These are phyloP conservation scores for Aspergillus homomorphus DNA, from an alignment of 495 filamentous ascomycete species.

Conservation along the genomic window DNA sequence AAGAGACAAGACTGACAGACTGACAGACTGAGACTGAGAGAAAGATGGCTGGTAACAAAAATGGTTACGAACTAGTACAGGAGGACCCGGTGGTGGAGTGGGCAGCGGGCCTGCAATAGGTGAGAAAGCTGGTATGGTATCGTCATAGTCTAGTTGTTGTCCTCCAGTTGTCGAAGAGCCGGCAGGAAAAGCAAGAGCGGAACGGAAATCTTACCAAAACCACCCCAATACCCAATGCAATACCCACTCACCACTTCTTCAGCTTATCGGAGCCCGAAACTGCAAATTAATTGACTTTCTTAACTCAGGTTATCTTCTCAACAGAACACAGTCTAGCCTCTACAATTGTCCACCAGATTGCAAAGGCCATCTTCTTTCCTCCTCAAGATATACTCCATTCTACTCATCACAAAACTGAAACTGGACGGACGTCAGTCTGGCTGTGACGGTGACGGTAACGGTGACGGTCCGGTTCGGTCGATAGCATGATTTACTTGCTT, in stretches of 20 bases:
- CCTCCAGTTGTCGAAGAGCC: too few species aligned
- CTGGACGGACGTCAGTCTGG: not conserved
- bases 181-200: constrained; percentile 5
- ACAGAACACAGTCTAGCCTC: not conserved
- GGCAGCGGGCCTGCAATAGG: not conserved
- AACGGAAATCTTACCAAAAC: constrained; percentile 1
- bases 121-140: not conserved
- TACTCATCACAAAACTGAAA: not conserved
- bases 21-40: constrained; percentile 10
- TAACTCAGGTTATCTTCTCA: not conserved
- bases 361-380: not conserved
- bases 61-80: not conserved
- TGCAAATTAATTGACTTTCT: not conserved
- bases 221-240: not conserved
- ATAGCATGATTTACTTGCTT: constrained; percentile 1
- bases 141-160: not conserved
- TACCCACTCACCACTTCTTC: not conserved
- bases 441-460: not conserved
- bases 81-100: not conserved
- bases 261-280: not conserved
- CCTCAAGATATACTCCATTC: not conserved
- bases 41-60: not conserved
- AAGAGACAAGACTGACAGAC: not conserved
- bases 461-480: not conserved
- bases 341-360: not conserved